Conservation (phyloP, 345 rosid species). For the Corymbia maculata region DNA sequence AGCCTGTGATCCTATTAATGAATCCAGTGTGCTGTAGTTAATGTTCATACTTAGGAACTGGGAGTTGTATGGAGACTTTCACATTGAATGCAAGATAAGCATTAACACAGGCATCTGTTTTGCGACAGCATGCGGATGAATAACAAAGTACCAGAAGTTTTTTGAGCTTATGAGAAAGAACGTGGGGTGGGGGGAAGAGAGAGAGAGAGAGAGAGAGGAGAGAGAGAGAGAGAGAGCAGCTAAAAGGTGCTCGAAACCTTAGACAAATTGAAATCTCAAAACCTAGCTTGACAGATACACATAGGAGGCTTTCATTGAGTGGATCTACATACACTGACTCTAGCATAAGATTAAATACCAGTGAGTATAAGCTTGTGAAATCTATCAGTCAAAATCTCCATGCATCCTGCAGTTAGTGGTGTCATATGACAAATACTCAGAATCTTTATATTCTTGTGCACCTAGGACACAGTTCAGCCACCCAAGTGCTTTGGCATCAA, state of each 20-base stretch:
- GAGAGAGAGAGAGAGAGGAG: not conserved
- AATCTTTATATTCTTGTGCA: not conserved
- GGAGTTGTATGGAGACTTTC: not conserved
- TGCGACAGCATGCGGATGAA: not conserved
- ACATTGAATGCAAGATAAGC: not conserved
- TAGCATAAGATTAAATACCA: not conserved
- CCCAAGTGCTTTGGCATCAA: not conserved
- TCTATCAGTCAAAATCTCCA: not conserved
- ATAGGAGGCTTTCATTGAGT: not conserved
- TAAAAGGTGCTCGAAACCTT: slow-evolving; percentile 23
- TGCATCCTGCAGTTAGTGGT: not conserved
- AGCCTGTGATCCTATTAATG: not conserved
- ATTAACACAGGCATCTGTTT: not conserved
- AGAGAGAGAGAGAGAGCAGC: slow-evolving; percentile 4
- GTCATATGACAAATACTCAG: not conserved
- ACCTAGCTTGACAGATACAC: not conserved
- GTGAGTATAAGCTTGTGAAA: not conserved
- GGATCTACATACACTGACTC: not conserved
- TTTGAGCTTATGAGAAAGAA: not conserved
- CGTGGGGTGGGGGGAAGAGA: not conserved
- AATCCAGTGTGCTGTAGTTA: not conserved
- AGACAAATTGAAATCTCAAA: not conserved
- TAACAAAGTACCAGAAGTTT: not conserved
- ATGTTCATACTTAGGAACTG: not conserved
- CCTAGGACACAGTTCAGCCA: not conserved